Conservation (phyloP, 2,329 filamentous ascomycete species). For the Salinomyces thailandicus region DNA sequence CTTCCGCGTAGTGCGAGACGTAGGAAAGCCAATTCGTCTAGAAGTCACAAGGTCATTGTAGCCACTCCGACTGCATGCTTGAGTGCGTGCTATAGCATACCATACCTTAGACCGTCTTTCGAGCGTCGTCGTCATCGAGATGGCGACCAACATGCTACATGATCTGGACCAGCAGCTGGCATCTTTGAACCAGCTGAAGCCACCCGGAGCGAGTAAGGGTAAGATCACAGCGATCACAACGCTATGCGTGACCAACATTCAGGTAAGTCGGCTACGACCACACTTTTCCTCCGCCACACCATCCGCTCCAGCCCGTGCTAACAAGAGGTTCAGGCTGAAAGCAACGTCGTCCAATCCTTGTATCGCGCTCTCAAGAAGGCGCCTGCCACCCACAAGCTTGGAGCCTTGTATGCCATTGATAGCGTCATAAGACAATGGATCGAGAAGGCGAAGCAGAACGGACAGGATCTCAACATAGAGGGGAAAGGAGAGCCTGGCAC, state of each 20-base stretch:
- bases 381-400: constrained; percentile 89
- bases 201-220: constrained; percentile 85
- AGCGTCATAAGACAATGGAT: constrained; percentile 98
- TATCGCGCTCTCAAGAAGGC: constrained; percentile 96
- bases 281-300: too few relatives aligned
- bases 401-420: constrained; percentile 99
- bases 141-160: constrained; percentile 59
- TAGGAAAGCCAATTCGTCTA: background rate
- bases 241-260: constrained; percentile 78
- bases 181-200: constrained; percentile 82
- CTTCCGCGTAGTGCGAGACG: background rate
- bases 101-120: too few relatives aligned
- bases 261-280: constrained; percentile 53
- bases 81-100: too few relatives aligned
- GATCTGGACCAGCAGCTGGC: constrained; percentile 85
- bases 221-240: constrained; percentile 81
- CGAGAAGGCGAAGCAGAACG: constrained; percentile 80
- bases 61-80: too few relatives aligned
- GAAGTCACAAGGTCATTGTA: background rate
- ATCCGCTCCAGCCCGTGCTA: background rate
- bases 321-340: constrained; percentile 79
- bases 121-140: too few relatives aligned
- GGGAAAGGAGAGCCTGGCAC: constrained; percentile 81
- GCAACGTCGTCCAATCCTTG: constrained; percentile 87
- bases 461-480: constrained; percentile 55